Percentiles rank a stretch among this genome's conserved stretches.
These are phyloP conservation scores for Solanum bukasovii DNA, from an alignment of 257 asterid genomes.

Conservation along the genomic window DNA sequence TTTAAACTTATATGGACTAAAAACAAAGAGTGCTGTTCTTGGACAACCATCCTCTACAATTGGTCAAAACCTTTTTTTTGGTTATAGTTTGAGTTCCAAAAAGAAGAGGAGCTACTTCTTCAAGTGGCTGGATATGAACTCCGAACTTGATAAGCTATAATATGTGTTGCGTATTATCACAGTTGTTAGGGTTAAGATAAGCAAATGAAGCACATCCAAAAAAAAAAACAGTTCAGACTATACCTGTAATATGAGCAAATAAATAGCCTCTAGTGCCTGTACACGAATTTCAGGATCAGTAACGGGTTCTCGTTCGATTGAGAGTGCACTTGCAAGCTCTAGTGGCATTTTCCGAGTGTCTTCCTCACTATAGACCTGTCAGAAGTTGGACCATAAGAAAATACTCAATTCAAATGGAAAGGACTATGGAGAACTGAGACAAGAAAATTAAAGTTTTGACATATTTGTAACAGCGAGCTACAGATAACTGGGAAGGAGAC, in stretches of 20 bases:
- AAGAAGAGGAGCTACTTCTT: background rate
- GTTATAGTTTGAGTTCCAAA: background rate
- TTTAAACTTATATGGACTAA: background rate
- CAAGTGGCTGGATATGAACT: background rate
- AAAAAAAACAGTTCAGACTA: background rate
- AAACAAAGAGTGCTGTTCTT: background rate
- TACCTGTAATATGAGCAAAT: slow-evolving; percentile 76
- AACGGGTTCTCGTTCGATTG: slow-evolving; percentile 81
- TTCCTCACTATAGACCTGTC: slow-evolving; percentile 44
- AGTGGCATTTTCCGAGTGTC: slow-evolving; percentile 90
- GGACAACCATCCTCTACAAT: background rate
- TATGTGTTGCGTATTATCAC: background rate
- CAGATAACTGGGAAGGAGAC: background rate
- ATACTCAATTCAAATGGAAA: background rate
- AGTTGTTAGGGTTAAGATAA: background rate
- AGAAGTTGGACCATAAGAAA: background rate
- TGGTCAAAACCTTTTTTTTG: background rate
- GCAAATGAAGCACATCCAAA: background rate
- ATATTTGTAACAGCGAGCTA: background rate
- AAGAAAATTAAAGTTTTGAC: background rate
- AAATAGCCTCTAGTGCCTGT: slow-evolving; percentile 77
- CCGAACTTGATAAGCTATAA: background rate
- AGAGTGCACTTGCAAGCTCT: slow-evolving; percentile 86
- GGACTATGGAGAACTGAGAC: background rate
- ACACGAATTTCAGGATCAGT: slow-evolving; percentile 68